Evolutionary conservation across 345 rosid genomes (phyloP).

Genomic region (Noccaea caerulescens): DNA sequence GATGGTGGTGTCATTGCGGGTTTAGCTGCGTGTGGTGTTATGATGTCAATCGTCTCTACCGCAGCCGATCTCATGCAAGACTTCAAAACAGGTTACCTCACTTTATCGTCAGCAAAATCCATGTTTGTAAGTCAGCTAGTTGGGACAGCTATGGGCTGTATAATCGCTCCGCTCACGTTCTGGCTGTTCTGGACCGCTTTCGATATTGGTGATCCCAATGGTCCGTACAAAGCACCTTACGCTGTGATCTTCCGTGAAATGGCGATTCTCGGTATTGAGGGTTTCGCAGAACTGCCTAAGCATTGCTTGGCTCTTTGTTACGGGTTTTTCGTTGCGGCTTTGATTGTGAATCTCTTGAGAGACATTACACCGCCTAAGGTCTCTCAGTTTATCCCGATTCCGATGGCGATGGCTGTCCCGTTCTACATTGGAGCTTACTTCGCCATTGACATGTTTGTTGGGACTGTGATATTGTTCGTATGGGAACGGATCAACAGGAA

Average conservation of each 20-base stretch:
- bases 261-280: constrained; percentile 82
- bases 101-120: constrained; percentile 86
- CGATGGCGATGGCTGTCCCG: constrained; percentile 93
- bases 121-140: constrained; percentile 87
- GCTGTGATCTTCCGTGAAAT: constrained; percentile 88
- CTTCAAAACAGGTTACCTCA: constrained; percentile 88
- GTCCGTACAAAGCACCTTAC: constrained; percentile 88
- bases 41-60: constrained; percentile 93
- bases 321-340: constrained; percentile 70
- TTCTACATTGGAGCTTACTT: constrained; percentile 92
- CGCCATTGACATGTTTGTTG: constrained; percentile 88
- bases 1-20: constrained; percentile 91
- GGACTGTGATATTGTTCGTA: constrained; percentile 68
- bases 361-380: constrained; percentile 68
- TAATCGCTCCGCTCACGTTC: constrained; percentile 86
- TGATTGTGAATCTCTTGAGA: constrained; percentile 65
- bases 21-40: constrained; percentile 81
- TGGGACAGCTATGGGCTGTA: constrained; percentile 93
- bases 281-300: constrained; percentile 79
- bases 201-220: constrained; percentile 80
- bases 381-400: constrained; percentile 83
- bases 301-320: constrained; percentile 76
- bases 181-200: constrained; percentile 90
- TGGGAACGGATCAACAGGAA: constrained; percentile 75
- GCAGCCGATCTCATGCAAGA: constrained; percentile 99